A percentile compares a stretch with the other conserved stretches of the same genome.
Conservation (phyloP, 2,329 filamentous ascomycete genomes). For the Epichloe gansuensis region DNA sequence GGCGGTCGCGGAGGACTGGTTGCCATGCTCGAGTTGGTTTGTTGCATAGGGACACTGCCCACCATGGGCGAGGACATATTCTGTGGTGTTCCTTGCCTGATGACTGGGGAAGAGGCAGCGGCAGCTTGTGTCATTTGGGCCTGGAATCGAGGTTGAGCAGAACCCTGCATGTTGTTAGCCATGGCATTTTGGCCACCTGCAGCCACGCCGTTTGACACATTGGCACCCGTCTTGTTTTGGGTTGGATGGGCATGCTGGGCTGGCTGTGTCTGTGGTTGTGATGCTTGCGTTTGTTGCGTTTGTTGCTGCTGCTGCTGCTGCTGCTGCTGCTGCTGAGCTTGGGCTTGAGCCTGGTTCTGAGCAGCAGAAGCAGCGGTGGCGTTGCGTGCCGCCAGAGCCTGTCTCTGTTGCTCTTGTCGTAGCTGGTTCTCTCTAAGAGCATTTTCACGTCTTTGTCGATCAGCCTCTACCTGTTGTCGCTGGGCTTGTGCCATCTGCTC, state of each 20-base stretch:
- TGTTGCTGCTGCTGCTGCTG: conserved; percentile 1
- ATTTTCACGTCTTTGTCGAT: conserved; percentile 27
- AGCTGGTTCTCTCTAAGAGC: conserved; percentile 23
- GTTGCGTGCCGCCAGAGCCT: conserved; percentile 19
- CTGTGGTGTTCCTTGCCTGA: conserved; percentile 51
- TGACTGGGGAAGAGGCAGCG: conserved; percentile 55
- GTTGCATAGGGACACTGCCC: conserved; percentile 50
- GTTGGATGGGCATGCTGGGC: conserved; percentile 23
- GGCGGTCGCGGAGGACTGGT: conserved; percentile 55
- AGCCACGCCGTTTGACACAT: conserved; percentile 27
- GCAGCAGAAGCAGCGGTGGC: conserved; percentile 14
- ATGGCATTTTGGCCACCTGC: conserved; percentile 21
- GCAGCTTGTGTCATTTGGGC: conserved; percentile 45
- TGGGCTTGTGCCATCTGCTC: conserved; percentile 33
- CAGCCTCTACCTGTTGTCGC: conserved; percentile 31
- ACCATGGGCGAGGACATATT: conserved; percentile 55
- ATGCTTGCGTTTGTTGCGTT: not conserved
- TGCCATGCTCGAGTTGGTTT: conserved; percentile 54
- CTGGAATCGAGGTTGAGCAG: conserved; percentile 35
- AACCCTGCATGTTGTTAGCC: conserved; percentile 25
- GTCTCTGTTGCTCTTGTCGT: conserved; percentile 25
- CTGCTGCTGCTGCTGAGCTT: conserved; percentile 5
- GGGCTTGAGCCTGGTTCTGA: conserved; percentile 13
- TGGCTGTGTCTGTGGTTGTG: conserved; percentile 11
- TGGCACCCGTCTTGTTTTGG: conserved; percentile 25